Base-by-base conservation (phyloP, 768 basidiomycete genomes). In the Pisolithus marmoratus region DNA sequence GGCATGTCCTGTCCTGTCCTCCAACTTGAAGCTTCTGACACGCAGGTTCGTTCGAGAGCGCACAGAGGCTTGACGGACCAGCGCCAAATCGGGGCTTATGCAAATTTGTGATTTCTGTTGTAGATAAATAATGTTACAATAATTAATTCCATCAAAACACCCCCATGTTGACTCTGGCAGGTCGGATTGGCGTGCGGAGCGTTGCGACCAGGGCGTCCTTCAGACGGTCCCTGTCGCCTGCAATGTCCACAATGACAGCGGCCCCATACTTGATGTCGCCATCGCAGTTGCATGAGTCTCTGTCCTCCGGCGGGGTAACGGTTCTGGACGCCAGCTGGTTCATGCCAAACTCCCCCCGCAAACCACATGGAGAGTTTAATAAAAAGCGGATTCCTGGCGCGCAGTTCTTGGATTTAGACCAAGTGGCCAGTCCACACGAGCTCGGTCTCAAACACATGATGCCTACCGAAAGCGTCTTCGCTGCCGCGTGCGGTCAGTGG, bases 401-500 rank as follows among this genome's bases (percentile, higher is more conserved):
- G 1, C 79, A 77, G 48, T 89, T 83, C 61, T 76, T 93, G 57
- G 87, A 93, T 63, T 72, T 94, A 23, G 94, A 96, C 66, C 74
- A 82, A 48, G 86, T 91, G 24, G 81, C 87, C 1, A 83, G 80
- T 53, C 69, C 79, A 8, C 85, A 90, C 64, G 78, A 84, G 49
- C 76, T 94, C 4, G 89, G 87, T 12, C 74, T 98, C 22, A 87
- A 87, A 62, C 95, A 98, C 70, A 98, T 98, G 94, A 84, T 98
- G 78, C 96, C 96, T 17, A 69, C 74, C 31, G 73, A 70, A 34
- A 74, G 79, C 41, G 71, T 73, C 36, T 98, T 98, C 67, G 84
- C 85, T 23, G 74, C 79, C 51, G 85, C 89, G 8, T 92, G 89
- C 63, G 83, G 92, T 94, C 72, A 56, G 86, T 62, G 22, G 49